Conservation (phyloP, 2,329 filamentous ascomycete species). For the Reticulascus tulasneorum region DNA sequence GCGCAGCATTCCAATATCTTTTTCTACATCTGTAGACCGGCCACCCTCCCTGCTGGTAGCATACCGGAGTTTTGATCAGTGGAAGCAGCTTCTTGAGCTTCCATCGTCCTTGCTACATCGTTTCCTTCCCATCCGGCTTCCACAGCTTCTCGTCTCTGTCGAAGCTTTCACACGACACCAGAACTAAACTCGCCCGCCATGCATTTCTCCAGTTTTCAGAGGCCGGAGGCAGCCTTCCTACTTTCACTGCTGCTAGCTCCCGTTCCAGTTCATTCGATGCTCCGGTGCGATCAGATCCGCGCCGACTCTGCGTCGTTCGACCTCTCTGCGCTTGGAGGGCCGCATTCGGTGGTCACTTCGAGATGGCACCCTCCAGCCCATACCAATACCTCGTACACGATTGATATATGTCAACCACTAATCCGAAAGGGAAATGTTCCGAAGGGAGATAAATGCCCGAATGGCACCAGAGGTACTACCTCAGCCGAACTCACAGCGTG, state of each 20-base stretch:
- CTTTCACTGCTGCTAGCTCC: constrained; percentile 32
- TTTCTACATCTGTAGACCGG: too few relatives aligned
- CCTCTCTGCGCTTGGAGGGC: constrained; percentile 59
- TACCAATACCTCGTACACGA: constrained; percentile 74
- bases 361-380: constrained; percentile 48
- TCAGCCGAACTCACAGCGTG: background rate
- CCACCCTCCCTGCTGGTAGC: too few relatives aligned
- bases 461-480: constrained; percentile 60
- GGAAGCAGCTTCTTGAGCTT: too few relatives aligned
- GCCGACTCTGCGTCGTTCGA: constrained; percentile 60
- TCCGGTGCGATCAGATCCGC: constrained; percentile 60
- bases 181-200: constrained; percentile 4
- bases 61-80: too few relatives aligned
- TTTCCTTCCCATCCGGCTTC: too few relatives aligned
- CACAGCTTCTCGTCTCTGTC: too few relatives aligned
- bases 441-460: constrained; percentile 60
- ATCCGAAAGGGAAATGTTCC: constrained; percentile 54
- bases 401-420: constrained; percentile 71
- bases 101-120: too few relatives aligned
- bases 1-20: too few relatives aligned
- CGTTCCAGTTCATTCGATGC: constrained; percentile 38
- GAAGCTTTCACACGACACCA: constrained; percentile 16
- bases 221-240: constrained; percentile 30
- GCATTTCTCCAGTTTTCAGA: constrained; percentile 17
- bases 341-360: constrained; percentile 63